These are phyloP conservation scores for Daucus carota DNA, from an alignment of 129 eudicot genomes.

Conservation along the genomic window DH1_v3.0 NC_030386.2:35916501-35917000, in stretches of 20 bases:
- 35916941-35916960: slow-evolving; percentile 62
- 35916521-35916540: not conserved
- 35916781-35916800: slow-evolving; percentile 35
- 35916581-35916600: not conserved
- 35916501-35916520: not conserved
- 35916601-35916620: not conserved
- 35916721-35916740: slow-evolving; percentile 71
- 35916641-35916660: not conserved
- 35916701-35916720: slow-evolving; percentile 34
- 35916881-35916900: slow-evolving; percentile 12
- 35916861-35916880: not conserved
- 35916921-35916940: slow-evolving; percentile 74
- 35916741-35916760: slow-evolving; percentile 55
- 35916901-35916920: slow-evolving; percentile 60
- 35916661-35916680: not conserved
- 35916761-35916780: slow-evolving; percentile 60
- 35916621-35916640: not conserved
- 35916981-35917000: slow-evolving; percentile 47
- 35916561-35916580: not conserved
- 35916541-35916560: not conserved
- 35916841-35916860: not conserved
- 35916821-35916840: not conserved
- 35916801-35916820: not conserved
- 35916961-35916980: slow-evolving; percentile 68
- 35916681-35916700: not conserved